Conservation (phyloP, 371 early-diverging fungal genomes). For the Rhizopus microsporus region DNA sequence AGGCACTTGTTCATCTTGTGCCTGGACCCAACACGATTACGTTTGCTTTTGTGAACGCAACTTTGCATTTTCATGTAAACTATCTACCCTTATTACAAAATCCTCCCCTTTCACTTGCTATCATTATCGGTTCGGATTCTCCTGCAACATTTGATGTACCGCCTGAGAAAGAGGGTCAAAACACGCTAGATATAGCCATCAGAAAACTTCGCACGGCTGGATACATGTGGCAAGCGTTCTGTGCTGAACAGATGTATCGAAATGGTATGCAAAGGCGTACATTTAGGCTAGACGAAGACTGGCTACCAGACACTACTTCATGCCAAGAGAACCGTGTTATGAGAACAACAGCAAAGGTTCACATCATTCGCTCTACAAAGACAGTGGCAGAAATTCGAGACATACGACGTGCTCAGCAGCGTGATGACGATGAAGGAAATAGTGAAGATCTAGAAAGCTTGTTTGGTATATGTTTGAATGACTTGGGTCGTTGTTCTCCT, state of each 20-base stretch:
- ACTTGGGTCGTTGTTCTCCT: constrained; percentile 40
- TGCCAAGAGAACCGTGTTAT: constrained; percentile 28
- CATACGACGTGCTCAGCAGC: constrained; percentile 60
- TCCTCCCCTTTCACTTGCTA: constrained; percentile 59
- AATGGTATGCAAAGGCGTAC: constrained; percentile 60
- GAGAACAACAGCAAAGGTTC: constrained; percentile 60
- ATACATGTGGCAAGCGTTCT: constrained; percentile 77
- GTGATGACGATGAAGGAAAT: constrained; percentile 32
- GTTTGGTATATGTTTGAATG: constrained; percentile 51
- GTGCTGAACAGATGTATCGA: constrained; percentile 69
- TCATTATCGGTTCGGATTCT: constrained; percentile 63
- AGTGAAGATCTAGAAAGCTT: constrained; percentile 25
- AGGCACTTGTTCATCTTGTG: constrained; percentile 61
- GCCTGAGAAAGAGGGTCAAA: constrained; percentile 47
- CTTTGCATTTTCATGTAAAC: constrained; percentile 34
- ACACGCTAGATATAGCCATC: constrained; percentile 51
- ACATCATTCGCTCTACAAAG: constrained; percentile 52
- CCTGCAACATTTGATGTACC: constrained; percentile 61
- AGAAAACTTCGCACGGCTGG: constrained; percentile 63
- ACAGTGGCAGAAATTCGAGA: constrained; percentile 60
- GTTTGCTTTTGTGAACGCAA: constrained; percentile 34
- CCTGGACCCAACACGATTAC: constrained; percentile 56
- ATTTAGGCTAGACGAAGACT: constrained; percentile 65
- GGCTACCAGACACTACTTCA: constrained; percentile 52
- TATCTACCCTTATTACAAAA: constrained; percentile 60